Base-by-base conservation (phyloP, 352 stramenopile species). In the Globisporangium orthogonon region DNA sequence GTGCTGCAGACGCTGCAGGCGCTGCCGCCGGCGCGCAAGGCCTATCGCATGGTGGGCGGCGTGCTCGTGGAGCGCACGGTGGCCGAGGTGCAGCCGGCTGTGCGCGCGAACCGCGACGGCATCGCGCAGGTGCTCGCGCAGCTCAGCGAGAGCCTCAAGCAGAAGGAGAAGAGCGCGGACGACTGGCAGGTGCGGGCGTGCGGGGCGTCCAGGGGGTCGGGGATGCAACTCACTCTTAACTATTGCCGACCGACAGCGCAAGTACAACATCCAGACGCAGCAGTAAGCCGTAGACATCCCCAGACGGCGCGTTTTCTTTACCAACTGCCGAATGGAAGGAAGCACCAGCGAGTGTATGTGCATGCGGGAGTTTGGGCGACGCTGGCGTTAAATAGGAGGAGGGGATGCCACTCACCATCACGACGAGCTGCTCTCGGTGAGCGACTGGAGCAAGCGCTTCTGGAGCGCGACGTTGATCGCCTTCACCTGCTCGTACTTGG, bases 51-150 rank as follows among this genome's bases (percentile, higher is more conserved):
- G 74, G 91, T 98, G 13, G 96, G 95, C 52, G 95, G 96, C 39
- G 95, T 98, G 37, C 73, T 99, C 41, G 95, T 99, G 50, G 95
- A 99, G 76, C 93, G 95, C 48, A 98, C 94, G 37, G 95, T 98
- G 28, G 65, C 87, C 64, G 95, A 98, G 66, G 95, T 98, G 46
- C 80, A 98, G 40, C 95, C 95, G 7, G 95, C 90, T 7, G 94
- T 98, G 31, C 74, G 56, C 23, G 63, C 79, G 47, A 94, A 93
- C 66, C 81, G 80, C 63, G 78, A 94, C 46, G 81, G 83, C 17
- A 90, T 94, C 49, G 63, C 76, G 45, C 82, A 93, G 58, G 77
- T 93, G 48, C 67, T 93, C 31, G 57, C 61, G 15, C 83, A 93
- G 61, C 74, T 94, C 14, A 88, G 75, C 40, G 83, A 87, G 37